phyloP scores from a whole-genome alignment of 148 eudicot genomes.

The Rhododendron kiyosumense region DNA sequence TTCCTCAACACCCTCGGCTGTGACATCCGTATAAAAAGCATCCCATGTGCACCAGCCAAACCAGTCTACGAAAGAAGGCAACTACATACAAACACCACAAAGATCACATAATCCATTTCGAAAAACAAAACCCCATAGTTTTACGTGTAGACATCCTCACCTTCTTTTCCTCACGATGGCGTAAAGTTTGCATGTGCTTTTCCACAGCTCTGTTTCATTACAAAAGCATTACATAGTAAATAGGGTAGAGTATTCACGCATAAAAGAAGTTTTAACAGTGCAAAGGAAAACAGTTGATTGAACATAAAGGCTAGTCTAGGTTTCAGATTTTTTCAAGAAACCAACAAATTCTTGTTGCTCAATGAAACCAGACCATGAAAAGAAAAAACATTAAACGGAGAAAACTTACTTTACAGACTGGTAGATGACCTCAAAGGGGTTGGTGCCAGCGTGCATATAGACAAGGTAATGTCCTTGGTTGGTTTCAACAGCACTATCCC shows the following conservation, averaged over 20 bases:
- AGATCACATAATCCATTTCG: not conserved
- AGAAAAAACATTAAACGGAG: not conserved
- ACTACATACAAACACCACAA: constrained; percentile 31
- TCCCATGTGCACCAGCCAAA: constrained; percentile 99
- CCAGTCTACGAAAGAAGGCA: constrained; percentile 88
- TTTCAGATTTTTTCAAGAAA: constrained; percentile 3
- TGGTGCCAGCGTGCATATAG: constrained; percentile 83
- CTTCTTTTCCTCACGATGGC: constrained; percentile 84
- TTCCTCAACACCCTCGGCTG: constrained; percentile 91
- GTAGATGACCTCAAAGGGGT: constrained; percentile 77
- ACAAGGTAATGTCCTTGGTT: constrained; percentile 70
- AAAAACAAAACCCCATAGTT: not conserved
- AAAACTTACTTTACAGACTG: constrained; percentile 74
- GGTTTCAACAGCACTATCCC: constrained; percentile 75
- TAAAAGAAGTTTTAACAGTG: not conserved
- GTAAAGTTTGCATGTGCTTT: constrained; percentile 85
- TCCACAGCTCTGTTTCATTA: constrained; percentile 64
- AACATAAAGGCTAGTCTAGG: not conserved
- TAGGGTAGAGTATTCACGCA: not conserved
- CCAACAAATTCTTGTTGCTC: not conserved
- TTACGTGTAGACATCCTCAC: constrained; percentile 23
- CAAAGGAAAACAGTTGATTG: not conserved
- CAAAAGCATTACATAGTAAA: not conserved
- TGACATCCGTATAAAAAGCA: constrained; percentile 98
- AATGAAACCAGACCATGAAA: not conserved